phyloP scores from a whole-genome alignment of 495 filamentous ascomycete genomes.

The Aspergillus ellipticus region DNA sequence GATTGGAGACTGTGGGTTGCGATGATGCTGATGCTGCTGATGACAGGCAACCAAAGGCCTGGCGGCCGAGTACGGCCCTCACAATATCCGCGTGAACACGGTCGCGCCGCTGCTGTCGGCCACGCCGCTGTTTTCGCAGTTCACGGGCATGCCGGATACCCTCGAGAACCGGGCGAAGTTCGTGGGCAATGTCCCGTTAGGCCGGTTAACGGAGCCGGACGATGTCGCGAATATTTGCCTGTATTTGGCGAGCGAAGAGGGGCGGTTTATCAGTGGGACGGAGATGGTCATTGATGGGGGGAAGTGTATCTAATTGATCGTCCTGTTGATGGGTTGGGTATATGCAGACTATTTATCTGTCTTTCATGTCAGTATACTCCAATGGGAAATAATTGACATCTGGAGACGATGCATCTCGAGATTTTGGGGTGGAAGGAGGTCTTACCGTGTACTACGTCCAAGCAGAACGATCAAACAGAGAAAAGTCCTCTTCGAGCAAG shows the following conservation, averaged over 20 bases:
- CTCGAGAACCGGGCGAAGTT: slow-evolving; percentile 67
- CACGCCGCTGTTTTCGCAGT: slow-evolving; percentile 62
- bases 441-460: background rate
- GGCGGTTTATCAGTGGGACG: slow-evolving; percentile 64
- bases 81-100: slow-evolving; percentile 63
- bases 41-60: slow-evolving; percentile 58
- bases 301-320: slow-evolving; percentile 27
- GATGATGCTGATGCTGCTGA: background rate
- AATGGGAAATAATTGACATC: background rate
- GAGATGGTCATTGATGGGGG: slow-evolving; percentile 42
- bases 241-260: slow-evolving; percentile 65
- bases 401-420: too few species aligned
- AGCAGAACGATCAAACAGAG: slow-evolving; percentile 43
- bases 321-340: background rate
- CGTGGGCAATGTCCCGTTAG: slow-evolving; percentile 62
- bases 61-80: slow-evolving; percentile 62
- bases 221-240: slow-evolving; percentile 65
- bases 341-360: background rate
- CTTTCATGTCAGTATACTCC: background rate
- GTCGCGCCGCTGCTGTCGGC: slow-evolving; percentile 59
- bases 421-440: too few species aligned
- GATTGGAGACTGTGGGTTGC: too few species aligned
- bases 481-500: slow-evolving; percentile 57
- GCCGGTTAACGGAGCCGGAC: slow-evolving; percentile 57
- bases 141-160: slow-evolving; percentile 64